Evolutionary conservation across 179 eudicot species (phyloP).

Genomic region (Heliamphora pulchella): DNA sequence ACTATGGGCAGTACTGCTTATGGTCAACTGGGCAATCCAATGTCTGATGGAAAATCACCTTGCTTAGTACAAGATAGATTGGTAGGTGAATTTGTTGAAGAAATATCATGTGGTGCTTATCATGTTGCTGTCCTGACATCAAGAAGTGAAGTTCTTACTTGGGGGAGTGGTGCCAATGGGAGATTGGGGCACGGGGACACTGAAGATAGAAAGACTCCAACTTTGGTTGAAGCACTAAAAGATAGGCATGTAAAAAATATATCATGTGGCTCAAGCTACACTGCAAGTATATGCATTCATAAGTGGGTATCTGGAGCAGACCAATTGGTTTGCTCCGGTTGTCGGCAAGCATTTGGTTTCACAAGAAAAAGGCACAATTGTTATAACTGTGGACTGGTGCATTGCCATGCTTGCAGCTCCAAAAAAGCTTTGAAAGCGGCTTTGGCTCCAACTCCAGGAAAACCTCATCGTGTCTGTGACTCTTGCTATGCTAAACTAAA

Average conservation of each 20-base stretch:
- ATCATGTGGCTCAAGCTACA: constrained; percentile 73
- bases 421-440: constrained; percentile 79
- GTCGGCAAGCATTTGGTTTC: constrained; percentile 84
- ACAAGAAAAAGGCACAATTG: constrained; percentile 77
- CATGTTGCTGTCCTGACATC: constrained; percentile 74
- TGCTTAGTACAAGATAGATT: constrained; percentile 66
- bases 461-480: constrained; percentile 90
- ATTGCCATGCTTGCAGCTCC: constrained; percentile 78
- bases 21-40: constrained; percentile 79
- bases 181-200: constrained; percentile 77
- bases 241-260: constrained; percentile 69
- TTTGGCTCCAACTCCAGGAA: constrained; percentile 79
- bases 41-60: constrained; percentile 62
- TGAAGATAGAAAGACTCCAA: constrained; percentile 66
- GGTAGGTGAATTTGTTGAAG: constrained; percentile 79
- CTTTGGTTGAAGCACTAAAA: constrained; percentile 63
- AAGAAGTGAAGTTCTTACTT: constrained; percentile 73
- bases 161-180: constrained; percentile 85
- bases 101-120: constrained; percentile 64
- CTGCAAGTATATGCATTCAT: constrained; percentile 72
- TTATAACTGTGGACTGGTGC: constrained; percentile 73
- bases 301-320: constrained; percentile 91
- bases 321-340: constrained; percentile 70
- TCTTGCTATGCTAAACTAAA: constrained; percentile 63
- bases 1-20: constrained; percentile 58